phyloP scores from a whole-genome alignment of 495 filamentous ascomycete genomes.

The Aspergillus ellipticus region DNA sequence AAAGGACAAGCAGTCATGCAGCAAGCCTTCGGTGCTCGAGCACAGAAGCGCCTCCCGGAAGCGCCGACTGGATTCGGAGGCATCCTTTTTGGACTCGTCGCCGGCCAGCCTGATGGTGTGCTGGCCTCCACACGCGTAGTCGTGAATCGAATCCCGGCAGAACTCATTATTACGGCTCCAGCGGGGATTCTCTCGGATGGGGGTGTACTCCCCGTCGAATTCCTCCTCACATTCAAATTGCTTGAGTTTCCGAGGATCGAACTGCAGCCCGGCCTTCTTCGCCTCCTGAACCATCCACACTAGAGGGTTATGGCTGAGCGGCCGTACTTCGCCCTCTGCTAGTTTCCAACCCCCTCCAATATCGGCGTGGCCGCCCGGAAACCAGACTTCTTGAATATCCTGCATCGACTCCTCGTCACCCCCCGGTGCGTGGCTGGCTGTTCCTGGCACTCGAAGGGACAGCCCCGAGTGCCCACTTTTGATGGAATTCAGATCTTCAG shows the following conservation, averaged over 20 bases:
- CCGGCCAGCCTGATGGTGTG: neutral
- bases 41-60: conserved; percentile 56
- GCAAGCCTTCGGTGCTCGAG: conserved; percentile 55
- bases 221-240: conserved; percentile 59
- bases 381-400: conserved; percentile 78
- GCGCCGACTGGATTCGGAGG: conserved; percentile 29
- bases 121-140: neutral
- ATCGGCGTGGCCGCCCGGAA: conserved; percentile 74
- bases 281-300: conserved; percentile 81
- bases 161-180: conserved; percentile 25
- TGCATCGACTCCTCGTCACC: conserved; percentile 57
- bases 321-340: conserved; percentile 43
- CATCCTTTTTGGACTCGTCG: conserved; percentile 21
- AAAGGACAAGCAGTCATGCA: conserved; percentile 75
- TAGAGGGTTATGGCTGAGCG: conserved; percentile 66
- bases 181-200: conserved; percentile 40
- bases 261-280: conserved; percentile 62
- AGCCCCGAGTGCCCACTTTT: conserved; percentile 36
- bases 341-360: conserved; percentile 79
- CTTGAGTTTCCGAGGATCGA: conserved; percentile 61
- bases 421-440: conserved; percentile 30
- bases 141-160: conserved; percentile 19
- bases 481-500: conserved; percentile 36
- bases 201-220: conserved; percentile 39
- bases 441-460: conserved; percentile 34